Conservation (phyloP, 176 grass and related monocot genomes). For the Musa acuminata region DNA sequence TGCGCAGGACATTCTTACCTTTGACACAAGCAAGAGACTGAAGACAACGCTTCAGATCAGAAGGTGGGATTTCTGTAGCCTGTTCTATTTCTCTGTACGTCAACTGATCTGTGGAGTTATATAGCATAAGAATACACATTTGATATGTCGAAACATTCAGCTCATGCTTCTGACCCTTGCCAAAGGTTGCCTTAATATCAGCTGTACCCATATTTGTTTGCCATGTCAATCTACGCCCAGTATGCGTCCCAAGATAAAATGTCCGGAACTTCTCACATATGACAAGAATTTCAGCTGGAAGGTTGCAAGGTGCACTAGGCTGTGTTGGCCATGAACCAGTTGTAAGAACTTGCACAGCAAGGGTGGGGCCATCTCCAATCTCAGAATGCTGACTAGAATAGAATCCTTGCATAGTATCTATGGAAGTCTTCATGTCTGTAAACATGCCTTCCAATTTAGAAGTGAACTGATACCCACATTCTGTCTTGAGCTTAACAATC, state of each 20-base stretch:
- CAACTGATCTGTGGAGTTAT: slow-evolving; percentile 50
- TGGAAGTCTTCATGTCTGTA: slow-evolving; percentile 98
- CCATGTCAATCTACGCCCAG: slow-evolving; percentile 89
- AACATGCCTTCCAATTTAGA: slow-evolving; percentile 98
- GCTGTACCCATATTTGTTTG: slow-evolving; percentile 98
- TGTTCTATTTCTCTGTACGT: slow-evolving; percentile 80
- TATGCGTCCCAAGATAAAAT: slow-evolving; percentile 97
- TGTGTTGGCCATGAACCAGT: slow-evolving; percentile 96
- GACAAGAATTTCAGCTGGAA: slow-evolving; percentile 72
- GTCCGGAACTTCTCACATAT: slow-evolving; percentile 72
- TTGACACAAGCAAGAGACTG: slow-evolving; percentile 97
- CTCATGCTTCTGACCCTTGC: slow-evolving; percentile 87
- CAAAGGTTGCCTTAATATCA: slow-evolving; percentile 89
- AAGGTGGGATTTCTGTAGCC: slow-evolving; percentile 70
- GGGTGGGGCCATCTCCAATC: slow-evolving; percentile 64
- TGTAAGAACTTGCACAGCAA: slow-evolving; percentile 90
- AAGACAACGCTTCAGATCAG: slow-evolving; percentile 89
- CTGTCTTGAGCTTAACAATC: slow-evolving; percentile 98
- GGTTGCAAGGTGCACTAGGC: slow-evolving; percentile 61
- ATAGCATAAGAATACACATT: slow-evolving; percentile 94
- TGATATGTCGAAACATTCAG: slow-evolving; percentile 96
- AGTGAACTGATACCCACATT: slow-evolving; percentile 96
- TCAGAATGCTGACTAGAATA: slow-evolving; percentile 61
- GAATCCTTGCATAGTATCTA: slow-evolving; percentile 89
- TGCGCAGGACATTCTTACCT: slow-evolving; percentile 90